These are phyloP conservation scores for Penicillium sp. DNA, from an alignment of 2,329 filamentous ascomycete genomes.

Conservation along the genomic window DNA sequence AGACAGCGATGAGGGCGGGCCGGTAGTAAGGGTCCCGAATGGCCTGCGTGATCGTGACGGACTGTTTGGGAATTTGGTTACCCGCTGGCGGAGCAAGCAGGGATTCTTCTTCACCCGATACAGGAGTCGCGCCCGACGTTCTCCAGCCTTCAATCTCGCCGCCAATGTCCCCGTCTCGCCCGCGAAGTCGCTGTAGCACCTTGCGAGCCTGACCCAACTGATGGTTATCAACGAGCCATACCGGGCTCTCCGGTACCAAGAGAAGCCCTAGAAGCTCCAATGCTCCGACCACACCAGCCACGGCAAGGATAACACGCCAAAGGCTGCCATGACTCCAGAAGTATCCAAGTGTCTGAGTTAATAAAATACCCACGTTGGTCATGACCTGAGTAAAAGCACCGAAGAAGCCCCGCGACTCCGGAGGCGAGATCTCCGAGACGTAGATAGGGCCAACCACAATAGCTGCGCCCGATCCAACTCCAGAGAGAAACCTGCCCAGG, in stretches of 20 bases:
- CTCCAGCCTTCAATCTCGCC: conserved; percentile 65
- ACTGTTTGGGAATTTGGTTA: conserved; percentile 60
- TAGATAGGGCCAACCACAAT: conserved; percentile 93
- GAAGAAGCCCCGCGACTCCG: conserved; percentile 70
- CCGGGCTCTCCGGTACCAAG: conserved; percentile 78
- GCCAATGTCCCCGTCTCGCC: conserved; percentile 62
- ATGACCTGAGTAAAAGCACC: conserved; percentile 80
- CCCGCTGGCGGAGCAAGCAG: conserved; percentile 57
- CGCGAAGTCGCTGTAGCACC: conserved; percentile 71
- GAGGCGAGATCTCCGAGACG: conserved; percentile 84
- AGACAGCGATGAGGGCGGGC: conserved; percentile 72
- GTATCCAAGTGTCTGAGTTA: conserved; percentile 77
- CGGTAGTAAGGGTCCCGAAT: conserved; percentile 63
- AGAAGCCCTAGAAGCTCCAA: conserved; percentile 66
- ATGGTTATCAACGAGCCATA: conserved; percentile 71
- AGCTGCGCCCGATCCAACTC: conserved; percentile 78
- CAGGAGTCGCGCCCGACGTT: conserved; percentile 23
- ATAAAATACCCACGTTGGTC: conserved; percentile 84
- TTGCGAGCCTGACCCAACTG: conserved; percentile 58
- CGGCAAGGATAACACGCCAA: conserved; percentile 79
- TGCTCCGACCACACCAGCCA: conserved; percentile 64
- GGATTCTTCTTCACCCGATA: conserved; percentile 62
- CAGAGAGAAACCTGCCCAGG: conserved; percentile 71
- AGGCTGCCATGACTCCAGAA: conserved; percentile 74
- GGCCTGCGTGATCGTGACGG: conserved; percentile 63